Evolutionary conservation across 345 rosid species (phyloP).

Genomic region (Leavenworthia alabamica): DNA sequence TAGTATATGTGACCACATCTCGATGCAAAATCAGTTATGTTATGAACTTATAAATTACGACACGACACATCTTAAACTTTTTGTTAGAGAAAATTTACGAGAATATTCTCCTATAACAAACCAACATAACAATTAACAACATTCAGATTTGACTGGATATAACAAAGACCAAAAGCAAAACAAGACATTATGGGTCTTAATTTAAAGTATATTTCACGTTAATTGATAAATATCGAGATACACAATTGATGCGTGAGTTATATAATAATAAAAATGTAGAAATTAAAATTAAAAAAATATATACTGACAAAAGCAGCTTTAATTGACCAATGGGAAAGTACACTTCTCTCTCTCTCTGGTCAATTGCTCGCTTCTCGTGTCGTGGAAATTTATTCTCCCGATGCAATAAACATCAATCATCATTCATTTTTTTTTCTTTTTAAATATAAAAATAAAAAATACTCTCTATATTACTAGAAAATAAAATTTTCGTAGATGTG

Average conservation of each 20-base stretch:
- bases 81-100: too few species aligned
- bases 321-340: slow-evolving; percentile 23
- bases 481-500: neutral
- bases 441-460: neutral
- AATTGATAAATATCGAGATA: slow-evolving; percentile 21
- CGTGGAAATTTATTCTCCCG: slow-evolving; percentile 15
- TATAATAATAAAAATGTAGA: too few species aligned
- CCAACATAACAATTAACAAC: too few species aligned
- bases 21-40: neutral
- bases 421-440: neutral
- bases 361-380: slow-evolving; percentile 34
- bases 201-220: neutral
- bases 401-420: slow-evolving; percentile 28
- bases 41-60: neutral
- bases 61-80: neutral
- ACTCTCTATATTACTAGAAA: too few species aligned
- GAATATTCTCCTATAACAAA: too few species aligned
- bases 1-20: neutral
- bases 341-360: slow-evolving; percentile 23
- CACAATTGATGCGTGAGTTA: slow-evolving; percentile 22
- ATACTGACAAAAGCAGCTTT: slow-evolving; percentile 31
- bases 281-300: too few species aligned
- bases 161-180: neutral
- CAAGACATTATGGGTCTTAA: slow-evolving; percentile 11
- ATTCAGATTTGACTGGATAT: slow-evolving; percentile 13